Conservation (phyloP, 257 asterid genomes). For the Phtheirospermum japonicum region DNA sequence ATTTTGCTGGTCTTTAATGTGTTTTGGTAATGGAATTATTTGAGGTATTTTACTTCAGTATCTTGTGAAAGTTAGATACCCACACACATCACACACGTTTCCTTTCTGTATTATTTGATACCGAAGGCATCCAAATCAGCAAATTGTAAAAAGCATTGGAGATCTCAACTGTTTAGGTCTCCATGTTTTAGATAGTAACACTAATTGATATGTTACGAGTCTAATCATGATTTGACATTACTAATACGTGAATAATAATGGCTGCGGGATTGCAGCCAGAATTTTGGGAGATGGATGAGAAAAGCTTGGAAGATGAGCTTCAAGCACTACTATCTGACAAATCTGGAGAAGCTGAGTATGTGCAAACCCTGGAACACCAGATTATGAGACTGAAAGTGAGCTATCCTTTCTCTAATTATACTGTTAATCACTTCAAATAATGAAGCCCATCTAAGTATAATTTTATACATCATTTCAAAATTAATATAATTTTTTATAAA, state of each 20-base stretch:
- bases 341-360: constrained; percentile 64
- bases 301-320: constrained; percentile 62
- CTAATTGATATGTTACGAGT: constrained; percentile 7
- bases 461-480: too few relatives aligned
- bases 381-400: constrained; percentile 64
- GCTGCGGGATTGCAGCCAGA: constrained; percentile 52
- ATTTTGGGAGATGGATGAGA: constrained; percentile 53
- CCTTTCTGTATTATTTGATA: background rate
- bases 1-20: constrained; percentile 15
- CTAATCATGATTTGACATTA: constrained; percentile 3
- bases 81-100: background rate
- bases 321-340: constrained; percentile 69
- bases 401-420: constrained; percentile 16
- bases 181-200: constrained; percentile 11
- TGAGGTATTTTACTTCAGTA: constrained; percentile 4
- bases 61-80: constrained; percentile 12
- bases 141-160: background rate
- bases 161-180: constrained; percentile 4
- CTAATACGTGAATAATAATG: constrained; percentile 19
- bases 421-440: constrained; percentile 16
- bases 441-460: background rate
- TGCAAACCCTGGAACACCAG: constrained; percentile 74
- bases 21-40: constrained; percentile 13
- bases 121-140: constrained; percentile 3
- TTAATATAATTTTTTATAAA: too few relatives aligned